Evolutionary conservation across 2,329 filamentous ascomycete species (phyloP), one percentile per base, ranked within the genome.

Genomic region (Cladophialophora bantiana): DNA sequence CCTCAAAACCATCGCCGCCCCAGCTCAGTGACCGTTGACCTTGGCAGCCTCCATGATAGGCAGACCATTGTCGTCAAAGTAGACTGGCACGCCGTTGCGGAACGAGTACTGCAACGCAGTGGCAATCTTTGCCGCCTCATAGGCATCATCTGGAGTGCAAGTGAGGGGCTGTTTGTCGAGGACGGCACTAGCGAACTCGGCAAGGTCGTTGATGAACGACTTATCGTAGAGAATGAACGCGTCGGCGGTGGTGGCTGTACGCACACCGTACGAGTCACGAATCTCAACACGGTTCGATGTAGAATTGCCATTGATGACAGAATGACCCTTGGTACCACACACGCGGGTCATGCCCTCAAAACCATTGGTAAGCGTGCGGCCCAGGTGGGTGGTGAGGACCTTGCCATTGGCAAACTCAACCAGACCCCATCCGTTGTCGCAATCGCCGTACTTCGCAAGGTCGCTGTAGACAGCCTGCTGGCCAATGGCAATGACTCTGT

Each of bases 371-470:
- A 78, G 73, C 3, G 77, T 79, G 56, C 77, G 77, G 31, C 77
- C 75, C 7, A 78, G 70, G 70, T 77, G 74, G 3, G 74, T 73
- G n/a, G 72, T 77, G 48, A 78, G 68, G 34, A 78, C 69, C 66
- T 78, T 79, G 68, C 77, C 77, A 63, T 78, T 78, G 70, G 75
- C 72, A 65, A 76, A 78, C 67, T 79, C 77, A 7, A 79, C 75
- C 7, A 79, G 68, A 7, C 73, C 77, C 75, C 75, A 78, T 34
- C 73, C 77, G 64, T 73, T 64, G 38, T 67, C 64, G 52, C n/a
- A 36, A 45, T 67, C 64, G 32, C 64, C 60, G 38, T 64, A 67
- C 54, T 59, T 76, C 62, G 74, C 74, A 55, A 76, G 72, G 4
- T 75, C 74, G 36, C 68, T 66, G 40, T 76, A 74, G 35, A 75